Evolutionary conservation across 2,329 filamentous ascomycete genomes (phyloP).

Genomic region (Huntiella savannae): DNA sequence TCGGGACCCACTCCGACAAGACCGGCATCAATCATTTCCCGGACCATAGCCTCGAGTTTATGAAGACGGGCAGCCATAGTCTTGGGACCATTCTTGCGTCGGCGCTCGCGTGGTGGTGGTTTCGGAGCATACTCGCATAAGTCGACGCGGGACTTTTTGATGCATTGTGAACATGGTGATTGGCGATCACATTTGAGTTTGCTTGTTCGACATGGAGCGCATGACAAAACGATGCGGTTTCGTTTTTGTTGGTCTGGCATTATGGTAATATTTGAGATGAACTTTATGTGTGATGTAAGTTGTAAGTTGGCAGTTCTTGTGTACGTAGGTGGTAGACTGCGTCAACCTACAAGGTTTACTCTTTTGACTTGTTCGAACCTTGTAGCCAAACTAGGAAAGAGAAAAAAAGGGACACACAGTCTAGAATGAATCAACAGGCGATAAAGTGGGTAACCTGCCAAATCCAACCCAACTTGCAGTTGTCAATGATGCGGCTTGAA

Average conservation of each 20-base stretch:
- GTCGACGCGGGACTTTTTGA: conserved; percentile 27
- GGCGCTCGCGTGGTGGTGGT: conserved; percentile 19
- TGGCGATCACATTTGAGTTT: conserved; percentile 39
- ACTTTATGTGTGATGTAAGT: not conserved
- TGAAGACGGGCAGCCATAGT: conserved; percentile 35
- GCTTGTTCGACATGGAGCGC: conserved; percentile 30
- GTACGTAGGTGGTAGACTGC: too few relatives aligned
- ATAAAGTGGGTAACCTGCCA: too few relatives aligned
- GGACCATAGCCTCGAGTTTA: conserved; percentile 38
- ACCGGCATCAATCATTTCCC: conserved; percentile 31
- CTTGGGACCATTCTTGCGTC: not conserved
- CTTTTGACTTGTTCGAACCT: too few relatives aligned
- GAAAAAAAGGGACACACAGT: too few relatives aligned
- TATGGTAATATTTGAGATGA: not conserved
- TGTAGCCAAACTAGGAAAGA: too few relatives aligned
- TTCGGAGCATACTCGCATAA: conserved; percentile 31
- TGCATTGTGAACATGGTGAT: conserved; percentile 32
- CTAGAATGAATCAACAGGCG: too few relatives aligned
- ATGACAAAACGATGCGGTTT: conserved; percentile 31
- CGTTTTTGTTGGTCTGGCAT: conserved; percentile 22
- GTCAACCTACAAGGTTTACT: too few relatives aligned
- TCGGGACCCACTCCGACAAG: conserved; percentile 11
- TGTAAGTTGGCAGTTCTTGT: not conserved
- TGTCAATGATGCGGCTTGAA: too few relatives aligned
- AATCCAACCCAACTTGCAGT: too few relatives aligned